Conservation (phyloP, 2,329 filamentous ascomycete genomes). For the Epichloe sibirici region DNA sequence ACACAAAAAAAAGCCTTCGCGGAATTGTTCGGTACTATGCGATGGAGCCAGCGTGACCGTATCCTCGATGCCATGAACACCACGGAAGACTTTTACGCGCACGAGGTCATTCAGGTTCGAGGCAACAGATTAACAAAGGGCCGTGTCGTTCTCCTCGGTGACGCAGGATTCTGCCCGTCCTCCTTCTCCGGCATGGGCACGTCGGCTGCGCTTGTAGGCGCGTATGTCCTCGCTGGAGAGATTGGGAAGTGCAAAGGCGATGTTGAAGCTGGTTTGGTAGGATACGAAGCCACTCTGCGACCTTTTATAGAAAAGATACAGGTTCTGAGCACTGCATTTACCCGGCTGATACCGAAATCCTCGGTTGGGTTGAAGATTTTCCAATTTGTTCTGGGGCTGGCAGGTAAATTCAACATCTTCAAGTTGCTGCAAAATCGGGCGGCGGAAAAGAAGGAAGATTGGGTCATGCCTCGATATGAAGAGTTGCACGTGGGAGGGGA, state of each 20-base stretch:
- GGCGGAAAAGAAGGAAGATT: neutral
- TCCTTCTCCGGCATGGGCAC: constrained; percentile 34
- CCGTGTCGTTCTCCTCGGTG: constrained; percentile 35
- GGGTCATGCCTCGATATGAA: constrained; percentile 2
- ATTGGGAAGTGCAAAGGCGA: constrained; percentile 16
- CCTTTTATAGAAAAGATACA: constrained; percentile 21
- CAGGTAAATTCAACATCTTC: neutral
- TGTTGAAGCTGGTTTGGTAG: constrained; percentile 18
- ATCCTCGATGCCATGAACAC: constrained; percentile 22
- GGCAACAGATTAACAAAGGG: constrained; percentile 23
- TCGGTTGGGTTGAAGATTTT: neutral
- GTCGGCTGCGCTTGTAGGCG: constrained; percentile 29
- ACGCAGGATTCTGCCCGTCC: constrained; percentile 33
- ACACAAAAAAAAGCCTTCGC: constrained; percentile 22
- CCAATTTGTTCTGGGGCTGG: neutral
- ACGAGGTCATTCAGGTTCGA: constrained; percentile 30
- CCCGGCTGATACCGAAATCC: neutral
- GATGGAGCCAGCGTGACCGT: constrained; percentile 28
- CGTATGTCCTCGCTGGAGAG: constrained; percentile 39
- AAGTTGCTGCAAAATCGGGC: neutral
- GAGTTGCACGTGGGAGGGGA: neutral
- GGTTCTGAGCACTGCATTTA: neutral
- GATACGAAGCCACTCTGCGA: constrained; percentile 28
- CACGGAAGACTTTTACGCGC: constrained; percentile 32
- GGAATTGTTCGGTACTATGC: constrained; percentile 27